Evolutionary conservation across 768 basidiomycete species (phyloP).

Genomic region (Clitopilus passeckerianus): DNA sequence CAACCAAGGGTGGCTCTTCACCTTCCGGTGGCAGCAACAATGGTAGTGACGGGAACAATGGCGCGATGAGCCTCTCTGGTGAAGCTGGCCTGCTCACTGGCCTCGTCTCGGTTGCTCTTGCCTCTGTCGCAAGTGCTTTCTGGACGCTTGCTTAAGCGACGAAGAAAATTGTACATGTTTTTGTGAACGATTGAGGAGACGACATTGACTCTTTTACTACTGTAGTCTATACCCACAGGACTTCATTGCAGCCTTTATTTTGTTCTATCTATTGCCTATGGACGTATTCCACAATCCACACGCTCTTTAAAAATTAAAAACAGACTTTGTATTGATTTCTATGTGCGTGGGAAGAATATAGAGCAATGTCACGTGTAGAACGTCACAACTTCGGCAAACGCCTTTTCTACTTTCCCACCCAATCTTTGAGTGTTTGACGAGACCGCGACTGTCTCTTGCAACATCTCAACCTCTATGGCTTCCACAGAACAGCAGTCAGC

Average conservation of each 20-base stretch:
- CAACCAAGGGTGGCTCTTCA: slow-evolving; percentile 14
- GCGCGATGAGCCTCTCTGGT: neutral
- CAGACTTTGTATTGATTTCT: neutral
- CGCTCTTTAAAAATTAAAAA: neutral
- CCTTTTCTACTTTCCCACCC: neutral
- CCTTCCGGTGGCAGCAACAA: slow-evolving; percentile 14
- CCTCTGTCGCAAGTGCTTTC: slow-evolving; percentile 34
- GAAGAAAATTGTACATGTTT: neutral
- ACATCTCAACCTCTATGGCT: slow-evolving; percentile 12
- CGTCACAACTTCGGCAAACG: neutral
- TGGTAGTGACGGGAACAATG: slow-evolving; percentile 14
- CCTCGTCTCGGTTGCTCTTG: slow-evolving; percentile 25
- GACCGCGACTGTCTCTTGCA: slow-evolving; percentile 8
- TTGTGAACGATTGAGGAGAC: neutral
- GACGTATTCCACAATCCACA: neutral
- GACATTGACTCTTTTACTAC: neutral
- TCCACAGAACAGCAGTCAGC: slow-evolving; percentile 17
- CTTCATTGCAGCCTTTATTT: neutral
- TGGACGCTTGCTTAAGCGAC: slow-evolving; percentile 33
- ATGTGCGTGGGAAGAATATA: neutral
- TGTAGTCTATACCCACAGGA: neutral
- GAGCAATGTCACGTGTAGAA: neutral
- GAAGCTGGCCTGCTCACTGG: neutral
- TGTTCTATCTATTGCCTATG: neutral
- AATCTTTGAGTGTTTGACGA: slow-evolving; percentile 4